Conservation (phyloP, 176 grass and related monocot genomes). For the Cocos nucifera region DNA sequence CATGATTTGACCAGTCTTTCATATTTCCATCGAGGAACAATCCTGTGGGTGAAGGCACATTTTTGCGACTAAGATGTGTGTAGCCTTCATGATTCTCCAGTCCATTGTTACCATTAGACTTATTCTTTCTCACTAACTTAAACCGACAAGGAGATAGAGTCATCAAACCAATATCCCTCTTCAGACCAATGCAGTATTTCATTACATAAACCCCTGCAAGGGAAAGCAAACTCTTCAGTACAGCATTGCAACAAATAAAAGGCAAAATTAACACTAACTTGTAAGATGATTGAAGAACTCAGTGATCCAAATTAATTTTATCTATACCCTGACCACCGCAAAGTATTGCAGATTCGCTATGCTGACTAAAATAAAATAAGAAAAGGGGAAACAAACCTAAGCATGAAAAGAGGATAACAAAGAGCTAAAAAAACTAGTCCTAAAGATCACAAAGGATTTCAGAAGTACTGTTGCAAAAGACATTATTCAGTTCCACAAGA, state of each 20-base stretch:
- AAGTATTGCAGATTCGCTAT: no score
- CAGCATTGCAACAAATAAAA: no score
- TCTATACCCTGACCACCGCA: no score
- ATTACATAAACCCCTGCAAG: slow-evolving; percentile 66
- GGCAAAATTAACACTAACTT: no score
- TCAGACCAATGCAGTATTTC: slow-evolving; percentile 38
- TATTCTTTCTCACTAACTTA: slow-evolving; percentile 28
- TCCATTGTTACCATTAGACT: slow-evolving; percentile 32
- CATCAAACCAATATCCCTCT: slow-evolving; percentile 43
- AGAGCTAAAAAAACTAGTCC: no score
- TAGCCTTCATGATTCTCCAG: slow-evolving; percentile 29
- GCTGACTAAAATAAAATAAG: no score
- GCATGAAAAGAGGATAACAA: no score
- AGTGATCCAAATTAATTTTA: no score
- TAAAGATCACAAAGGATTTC: no score
- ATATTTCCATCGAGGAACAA: slow-evolving; percentile 16
- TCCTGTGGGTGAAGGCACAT: slow-evolving; percentile 24
- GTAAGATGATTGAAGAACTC: neutral
- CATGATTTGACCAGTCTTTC: neutral
- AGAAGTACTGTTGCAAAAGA: no score
- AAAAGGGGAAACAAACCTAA: no score
- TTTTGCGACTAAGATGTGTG: slow-evolving; percentile 20
- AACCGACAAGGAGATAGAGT: slow-evolving; percentile 57
- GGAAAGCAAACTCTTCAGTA: neutral
- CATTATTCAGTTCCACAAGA: no score